Evolutionary conservation across 2,329 filamentous ascomycete species (phyloP), one percentile per base, ranked within the genome.

Genomic region (Coniochaeta pulveracea): DNA sequence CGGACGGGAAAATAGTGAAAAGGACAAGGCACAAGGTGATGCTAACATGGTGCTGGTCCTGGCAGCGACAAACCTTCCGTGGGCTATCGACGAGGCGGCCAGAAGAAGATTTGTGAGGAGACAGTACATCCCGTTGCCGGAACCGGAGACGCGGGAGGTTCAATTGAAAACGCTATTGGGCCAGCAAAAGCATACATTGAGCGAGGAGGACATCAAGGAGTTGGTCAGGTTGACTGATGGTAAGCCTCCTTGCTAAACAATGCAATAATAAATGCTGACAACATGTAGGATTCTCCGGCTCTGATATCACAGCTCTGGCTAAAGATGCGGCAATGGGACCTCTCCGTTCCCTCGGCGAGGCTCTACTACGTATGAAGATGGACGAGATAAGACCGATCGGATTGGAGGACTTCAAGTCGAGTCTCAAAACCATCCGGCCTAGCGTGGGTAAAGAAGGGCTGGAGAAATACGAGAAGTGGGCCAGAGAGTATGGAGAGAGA

Each of bases 281-380:
- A 15, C 19, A 26, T 23, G 10, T 35, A 95, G 88, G 86, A n/a
- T 98, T 94, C 59, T 95, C 86, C 7, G 91, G 91, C 27, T 94
- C 86, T 2, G 91, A 98, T 49, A 94, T 98, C 43, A 96, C 91
- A 15, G 88, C 91, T 2, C 65, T 98, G 7, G 91, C 91, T 6
- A 98, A 98, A 58, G 91, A 98, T 52, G 91, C 91, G 7, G 91
- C 91, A 3, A 98, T 98, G 91, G 89, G 91, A 0, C 91, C 91
- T 1, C 63, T 98, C 10, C 75, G 91, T 19, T 89, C 85, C 34
- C 64, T 96, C 3, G 91, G 91, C 17, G 91, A 96, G 53, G 85
- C 82, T 25, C 62, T 98, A 19, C 66, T 98, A 21, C 78, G 84
- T 43, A 96, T 93, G 68, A 83, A 81, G 0, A 93, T 91, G 72